Evolutionary conservation across 2,329 filamentous ascomycete genomes (phyloP).

Genomic region (Exophiala viscosa): DNA sequence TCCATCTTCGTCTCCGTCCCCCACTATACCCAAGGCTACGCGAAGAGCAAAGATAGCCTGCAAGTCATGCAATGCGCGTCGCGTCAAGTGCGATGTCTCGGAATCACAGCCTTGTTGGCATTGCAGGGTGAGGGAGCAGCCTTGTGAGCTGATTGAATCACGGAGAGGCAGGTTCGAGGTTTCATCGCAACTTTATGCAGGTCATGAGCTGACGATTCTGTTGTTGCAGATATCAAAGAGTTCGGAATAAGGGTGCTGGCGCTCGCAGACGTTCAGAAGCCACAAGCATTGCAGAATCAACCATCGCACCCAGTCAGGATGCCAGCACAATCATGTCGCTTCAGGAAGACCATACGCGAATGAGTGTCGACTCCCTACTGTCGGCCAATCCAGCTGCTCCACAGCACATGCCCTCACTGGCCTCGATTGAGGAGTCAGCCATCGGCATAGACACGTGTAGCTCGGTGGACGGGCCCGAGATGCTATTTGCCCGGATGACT

Average conservation of each 20-base stretch:
- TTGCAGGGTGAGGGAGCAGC: slow-evolving; percentile 11
- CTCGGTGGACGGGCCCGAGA: slow-evolving; percentile 5
- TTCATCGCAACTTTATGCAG: background rate
- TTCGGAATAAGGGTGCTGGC: background rate
- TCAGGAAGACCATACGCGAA: no score
- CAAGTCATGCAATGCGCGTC: slow-evolving; percentile 20
- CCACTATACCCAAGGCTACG: no score
- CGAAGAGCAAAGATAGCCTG: slow-evolving; percentile 16
- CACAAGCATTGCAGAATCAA: background rate
- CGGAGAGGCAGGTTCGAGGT: slow-evolving; percentile 21
- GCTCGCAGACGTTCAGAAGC: background rate
- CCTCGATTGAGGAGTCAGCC: no score
- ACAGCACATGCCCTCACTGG: no score
- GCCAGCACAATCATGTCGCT: background rate
- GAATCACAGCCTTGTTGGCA: slow-evolving; percentile 21
- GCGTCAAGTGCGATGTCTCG: slow-evolving; percentile 25
- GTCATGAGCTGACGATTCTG: background rate
- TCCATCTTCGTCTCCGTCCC: no score
- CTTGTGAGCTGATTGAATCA: slow-evolving; percentile 23
- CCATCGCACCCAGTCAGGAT: background rate
- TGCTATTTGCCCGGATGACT: slow-evolving; percentile 7
- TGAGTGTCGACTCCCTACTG: no score
- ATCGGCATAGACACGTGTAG: background rate
- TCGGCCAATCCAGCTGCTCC: no score
- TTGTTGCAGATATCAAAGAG: background rate